These are phyloP conservation scores for Fusarium coicis DNA, from an alignment of 2,329 filamentous ascomycete genomes.

Conservation along the genomic window DNA sequence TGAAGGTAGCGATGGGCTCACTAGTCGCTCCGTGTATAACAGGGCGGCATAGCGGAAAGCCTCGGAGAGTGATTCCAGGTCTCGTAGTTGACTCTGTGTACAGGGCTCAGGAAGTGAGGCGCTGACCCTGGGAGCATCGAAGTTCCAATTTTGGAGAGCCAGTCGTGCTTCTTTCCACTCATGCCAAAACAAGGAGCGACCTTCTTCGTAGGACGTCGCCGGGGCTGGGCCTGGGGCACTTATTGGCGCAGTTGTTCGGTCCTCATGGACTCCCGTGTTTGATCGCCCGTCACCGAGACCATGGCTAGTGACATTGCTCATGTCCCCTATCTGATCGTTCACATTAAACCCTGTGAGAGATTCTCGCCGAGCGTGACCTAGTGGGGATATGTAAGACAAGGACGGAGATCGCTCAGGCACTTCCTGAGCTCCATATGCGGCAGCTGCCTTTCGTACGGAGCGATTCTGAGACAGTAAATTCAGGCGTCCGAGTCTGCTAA, in stretches of 20 bases:
- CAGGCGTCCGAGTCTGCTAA: conserved; percentile 83
- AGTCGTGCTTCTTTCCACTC: conserved; percentile 86
- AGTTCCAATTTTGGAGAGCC: conserved; percentile 83
- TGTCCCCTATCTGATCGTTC: conserved; percentile 44
- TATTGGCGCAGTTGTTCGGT: conserved; percentile 63
- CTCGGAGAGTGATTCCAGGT: conserved; percentile 85
- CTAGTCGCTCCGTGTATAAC: conserved; percentile 89
- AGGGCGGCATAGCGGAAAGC: conserved; percentile 90
- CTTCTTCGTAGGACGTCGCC: conserved; percentile 64
- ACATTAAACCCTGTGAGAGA: conserved; percentile 38
- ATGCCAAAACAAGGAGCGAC: conserved; percentile 77
- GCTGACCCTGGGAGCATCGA: conserved; percentile 66
- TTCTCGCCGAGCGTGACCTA: conserved; percentile 57
- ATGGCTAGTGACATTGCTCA: conserved; percentile 58
- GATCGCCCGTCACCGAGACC: conserved; percentile 77
- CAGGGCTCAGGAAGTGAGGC: conserved; percentile 61
- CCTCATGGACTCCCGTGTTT: conserved; percentile 64
- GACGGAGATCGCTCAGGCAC: conserved; percentile 49
- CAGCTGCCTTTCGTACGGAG: conserved; percentile 56
- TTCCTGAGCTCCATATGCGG: conserved; percentile 20
- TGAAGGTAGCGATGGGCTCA: conserved; percentile 78
- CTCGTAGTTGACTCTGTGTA: conserved; percentile 72
- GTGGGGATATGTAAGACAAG: conserved; percentile 52
- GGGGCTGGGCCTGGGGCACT: conserved; percentile 51
- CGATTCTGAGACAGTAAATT: conserved; percentile 83